Base-by-base conservation (phyloP, 2,329 filamentous ascomycete genomes). In the Ilyonectria sp. region DNA sequence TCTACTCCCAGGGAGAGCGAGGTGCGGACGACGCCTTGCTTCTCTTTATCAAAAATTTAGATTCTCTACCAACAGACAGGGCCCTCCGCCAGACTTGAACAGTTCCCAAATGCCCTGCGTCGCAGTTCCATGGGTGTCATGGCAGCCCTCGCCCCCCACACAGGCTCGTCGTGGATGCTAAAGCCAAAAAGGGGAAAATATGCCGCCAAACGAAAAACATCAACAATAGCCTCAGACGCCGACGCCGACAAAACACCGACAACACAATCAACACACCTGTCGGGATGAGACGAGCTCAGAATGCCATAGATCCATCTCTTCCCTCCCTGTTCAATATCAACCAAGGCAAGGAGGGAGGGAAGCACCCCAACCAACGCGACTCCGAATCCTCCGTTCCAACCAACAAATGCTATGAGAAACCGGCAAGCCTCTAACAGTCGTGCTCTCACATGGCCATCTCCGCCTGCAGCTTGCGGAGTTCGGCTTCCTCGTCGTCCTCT, bases 401-500 rank as follows among this genome's bases (percentile, higher is more conserved):
- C 53, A 47, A 52, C 23, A 69, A 69, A 72, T 74, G 69, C 71
- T 75, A 76, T 76, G 72, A 71, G 71, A 61, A 63, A 64, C 63
- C 67, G 63, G 68, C 50, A 66, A 62, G 47, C 57, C 56, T 43
- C 60, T 69, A 60, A 23, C 15, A 35, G 21, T 60, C 9, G 56
- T 65, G 10, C 44, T 49, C 64, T 86, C 78, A 97, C 92, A 98
- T 97, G 72, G 95, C 95, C 95, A 98, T 98, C 83, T 98, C 95
- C 40, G 94, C 95, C 80, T 97, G 94, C 74, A 99, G 83, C 84
- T 96, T 98, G 82, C 92, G 90, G 78, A 98, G 86, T 84, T 98
- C 95, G 76, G 92, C 95, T 82, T 98, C 95, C 79, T 98, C 96
- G 87, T 98, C 95, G 81, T 98, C 95, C 81, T 93, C 40, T n/a